Evolutionary conservation across 257 asterid genomes (phyloP), one percentile per base, ranked within the genome.

Genomic region (Gentiana straminea): DNA sequence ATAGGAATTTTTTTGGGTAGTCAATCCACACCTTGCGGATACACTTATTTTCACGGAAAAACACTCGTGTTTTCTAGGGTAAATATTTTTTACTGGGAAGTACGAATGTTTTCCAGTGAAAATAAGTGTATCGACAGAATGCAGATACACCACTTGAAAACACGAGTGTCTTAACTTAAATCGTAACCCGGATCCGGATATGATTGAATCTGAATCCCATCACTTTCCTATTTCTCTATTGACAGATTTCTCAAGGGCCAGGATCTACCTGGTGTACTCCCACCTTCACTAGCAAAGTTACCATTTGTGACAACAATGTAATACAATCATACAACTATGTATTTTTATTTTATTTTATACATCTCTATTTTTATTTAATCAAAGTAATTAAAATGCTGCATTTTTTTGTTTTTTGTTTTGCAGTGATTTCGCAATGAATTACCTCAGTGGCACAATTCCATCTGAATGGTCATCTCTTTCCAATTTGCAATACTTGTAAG

Each of bases 401-500:
- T 8, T n/a, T 50, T 10, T 1, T 12, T 24, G 13, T n/a, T 52
- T 33, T 43, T 36, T 62, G 51, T 44, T 5, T 41, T 58, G 64
- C 81, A 84, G 94, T 60, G 81, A 77, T 59, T 58, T 84, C 52
- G n/a, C 56, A 4, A 68, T 81, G 62, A 84, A 84, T 79, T 84
- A 73, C 65, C 78, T 81, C 15, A 63, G 51, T 37, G 89, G 94
- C 38, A 77, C 77, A 56, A 77, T 84, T 56, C 94, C 94, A 4
- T 77, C 48, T 9, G 81, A 81, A 65, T 84, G 89, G 94, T 83
- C 24, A 24, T 24, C 81, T 41, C 70, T 41, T 41, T 2, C 63
- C 59, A 74, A 64, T 54, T 46, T 84, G 60, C 70, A 75, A 51
- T 1, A 2, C 54, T 7, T 81, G 87, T 81, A 79, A 75, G 86